Percentiles rank a stretch among this genome's conserved stretches.
These are phyloP conservation scores for Hemileia vastatrix DNA, from an alignment of 1,284 basidiomycete genomes.

Conservation along the genomic window DNA sequence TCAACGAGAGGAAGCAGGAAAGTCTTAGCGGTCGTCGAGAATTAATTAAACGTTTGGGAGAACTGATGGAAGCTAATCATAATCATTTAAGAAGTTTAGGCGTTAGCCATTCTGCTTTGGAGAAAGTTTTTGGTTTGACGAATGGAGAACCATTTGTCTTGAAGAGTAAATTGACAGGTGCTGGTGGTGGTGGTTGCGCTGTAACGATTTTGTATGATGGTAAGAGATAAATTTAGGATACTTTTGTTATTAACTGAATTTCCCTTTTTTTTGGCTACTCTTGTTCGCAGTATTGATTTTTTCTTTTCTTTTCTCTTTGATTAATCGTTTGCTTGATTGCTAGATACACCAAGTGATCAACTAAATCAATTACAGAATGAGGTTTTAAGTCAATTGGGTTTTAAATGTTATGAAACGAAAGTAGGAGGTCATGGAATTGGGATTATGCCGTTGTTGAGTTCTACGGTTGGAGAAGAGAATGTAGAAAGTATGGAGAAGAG, in stretches of 20 bases:
- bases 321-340: neutral
- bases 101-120: conserved; percentile 84
- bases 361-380: conserved; percentile 26
- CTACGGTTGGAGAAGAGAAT: conserved; percentile 1
- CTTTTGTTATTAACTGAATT: no score
- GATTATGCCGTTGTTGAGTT: conserved; percentile 26
- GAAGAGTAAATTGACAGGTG: conserved; percentile 94
- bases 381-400: conserved; percentile 33
- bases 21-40: no score
- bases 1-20: no score
- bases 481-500: neutral
- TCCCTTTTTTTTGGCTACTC: no score
- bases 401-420: conserved; percentile 39
- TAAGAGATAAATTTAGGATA: conserved; percentile 39
- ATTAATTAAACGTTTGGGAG: conserved; percentile 46
- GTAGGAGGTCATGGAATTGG: conserved; percentile 38
- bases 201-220: conserved; percentile 90
- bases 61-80: conserved; percentile 81
- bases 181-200: conserved; percentile 96
- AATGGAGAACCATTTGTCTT: conserved; percentile 57
- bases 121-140: conserved; percentile 67
- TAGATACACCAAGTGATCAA: neutral
- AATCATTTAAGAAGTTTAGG: conserved; percentile 70
- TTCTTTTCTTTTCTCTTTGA: neutral
- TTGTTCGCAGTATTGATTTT: no score